phyloP scores from a whole-genome alignment of 208 protist genomes.

The Acanthamoeba sp. region DNA sequence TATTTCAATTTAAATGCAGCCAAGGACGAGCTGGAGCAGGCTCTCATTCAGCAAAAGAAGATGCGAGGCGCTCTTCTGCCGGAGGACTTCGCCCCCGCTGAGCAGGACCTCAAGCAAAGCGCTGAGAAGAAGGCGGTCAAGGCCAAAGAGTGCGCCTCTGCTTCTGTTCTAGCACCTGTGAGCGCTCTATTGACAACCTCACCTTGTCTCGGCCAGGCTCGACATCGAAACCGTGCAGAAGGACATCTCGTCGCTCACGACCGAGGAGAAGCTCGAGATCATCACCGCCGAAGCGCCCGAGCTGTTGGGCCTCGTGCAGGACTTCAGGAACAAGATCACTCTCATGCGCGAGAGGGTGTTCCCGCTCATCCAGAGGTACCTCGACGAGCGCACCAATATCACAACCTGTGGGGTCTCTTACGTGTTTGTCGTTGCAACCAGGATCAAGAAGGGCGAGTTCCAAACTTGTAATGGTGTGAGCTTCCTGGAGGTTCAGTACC shows the following conservation, averaged over 20 bases:
- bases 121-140: not conserved
- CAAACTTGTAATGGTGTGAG: slow-evolving; percentile 78
- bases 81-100: slow-evolving; percentile 39
- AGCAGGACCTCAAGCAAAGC: slow-evolving; percentile 47
- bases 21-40: slow-evolving; percentile 70
- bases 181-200: too few species aligned
- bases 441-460: slow-evolving; percentile 92
- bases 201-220: not conserved
- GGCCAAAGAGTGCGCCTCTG: not conserved
- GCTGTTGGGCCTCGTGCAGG: slow-evolving; percentile 62
- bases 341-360: slow-evolving; percentile 93
- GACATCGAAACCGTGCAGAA: slow-evolving; percentile 10
- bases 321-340: slow-evolving; percentile 91
- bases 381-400: slow-evolving; percentile 92
- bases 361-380: slow-evolving; percentile 92
- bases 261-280: slow-evolving; percentile 62
- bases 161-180: not conserved
- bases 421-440: too few species aligned
- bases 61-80: not conserved
- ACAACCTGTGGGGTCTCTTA: slow-evolving; percentile 78
- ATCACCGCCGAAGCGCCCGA: slow-evolving; percentile 13
- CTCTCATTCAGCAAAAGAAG: slow-evolving; percentile 43
- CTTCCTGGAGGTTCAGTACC: slow-evolving; percentile 79
- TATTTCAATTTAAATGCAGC: not conserved
- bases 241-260: slow-evolving; percentile 52